phyloP scores from a whole-genome alignment of 108 stramenopile genomes.

The Skeletonema potamos region DNA sequence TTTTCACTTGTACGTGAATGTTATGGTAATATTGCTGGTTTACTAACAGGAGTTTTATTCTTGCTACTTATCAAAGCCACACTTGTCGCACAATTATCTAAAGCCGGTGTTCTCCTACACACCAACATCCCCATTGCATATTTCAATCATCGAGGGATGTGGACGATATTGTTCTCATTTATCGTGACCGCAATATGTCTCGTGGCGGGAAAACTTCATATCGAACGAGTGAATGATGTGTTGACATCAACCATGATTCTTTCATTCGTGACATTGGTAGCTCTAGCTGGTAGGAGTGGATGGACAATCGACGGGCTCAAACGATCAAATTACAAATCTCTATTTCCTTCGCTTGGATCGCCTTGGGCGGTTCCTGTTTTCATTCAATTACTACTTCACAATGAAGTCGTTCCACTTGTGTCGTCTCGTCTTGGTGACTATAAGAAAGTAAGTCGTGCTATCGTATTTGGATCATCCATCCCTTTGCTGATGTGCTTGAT shows the following conservation, averaged over 20 bases:
- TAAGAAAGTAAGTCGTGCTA: conserved; percentile 19
- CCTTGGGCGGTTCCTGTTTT: conserved; percentile 36
- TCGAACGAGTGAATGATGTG: conserved; percentile 20
- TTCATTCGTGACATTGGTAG: conserved; percentile 18
- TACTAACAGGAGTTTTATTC: conserved; percentile 11
- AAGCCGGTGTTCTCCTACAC: conserved; percentile 9
- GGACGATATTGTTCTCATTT: conserved; percentile 8
- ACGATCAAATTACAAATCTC: conserved; percentile 13
- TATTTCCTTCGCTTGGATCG: conserved; percentile 4
- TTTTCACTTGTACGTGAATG: conserved; percentile 25
- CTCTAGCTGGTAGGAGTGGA: conserved; percentile 16
- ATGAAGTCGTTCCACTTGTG: conserved; percentile 28
- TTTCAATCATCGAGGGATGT: neutral
- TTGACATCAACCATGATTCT: conserved; percentile 17
- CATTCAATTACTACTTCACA: conserved; percentile 31
- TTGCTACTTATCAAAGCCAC: conserved; percentile 16
- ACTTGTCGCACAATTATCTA: conserved; percentile 31
- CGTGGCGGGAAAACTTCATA: neutral
- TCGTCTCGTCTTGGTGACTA: conserved; percentile 22
- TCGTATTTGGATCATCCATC: conserved; percentile 19
- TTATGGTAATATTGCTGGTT: conserved; percentile 16
- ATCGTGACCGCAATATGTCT: conserved; percentile 8
- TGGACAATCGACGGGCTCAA: conserved; percentile 20
- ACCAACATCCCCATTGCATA: neutral
- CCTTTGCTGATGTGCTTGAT: conserved; percentile 30